phyloP scores from a whole-genome alignment of 1,284 basidiomycete species.

The Macrocystidia cucumis region DNA sequence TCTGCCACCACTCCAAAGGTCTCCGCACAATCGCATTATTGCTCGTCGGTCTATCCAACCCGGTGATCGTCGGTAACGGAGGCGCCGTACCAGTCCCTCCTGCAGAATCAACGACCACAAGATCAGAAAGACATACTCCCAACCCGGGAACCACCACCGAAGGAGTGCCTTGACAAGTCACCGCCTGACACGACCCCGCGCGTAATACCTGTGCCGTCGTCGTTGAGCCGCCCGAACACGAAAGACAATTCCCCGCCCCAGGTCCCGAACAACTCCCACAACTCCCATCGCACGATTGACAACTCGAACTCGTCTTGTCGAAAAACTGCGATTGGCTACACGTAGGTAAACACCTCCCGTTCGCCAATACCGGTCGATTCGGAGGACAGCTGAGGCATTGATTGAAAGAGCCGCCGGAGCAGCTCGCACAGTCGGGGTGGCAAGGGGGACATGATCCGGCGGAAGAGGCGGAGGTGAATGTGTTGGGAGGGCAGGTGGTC shows the following conservation, averaged over 20 bases:
- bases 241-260: slow-evolving; percentile 61
- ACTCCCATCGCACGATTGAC: slow-evolving; percentile 62
- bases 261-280: slow-evolving; percentile 69
- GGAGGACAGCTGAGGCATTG: slow-evolving; percentile 69
- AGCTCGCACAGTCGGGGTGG: slow-evolving; percentile 76
- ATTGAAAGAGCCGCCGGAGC: slow-evolving; percentile 63
- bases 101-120: slow-evolving; percentile 47
- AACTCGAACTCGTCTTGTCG: slow-evolving; percentile 53
- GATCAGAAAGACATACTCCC: slow-evolving; percentile 69
- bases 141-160: slow-evolving; percentile 55
- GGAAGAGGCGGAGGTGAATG: slow-evolving; percentile 55
- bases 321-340: slow-evolving; percentile 68
- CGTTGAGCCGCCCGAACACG: slow-evolving; percentile 62
- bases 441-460: slow-evolving; percentile 61
- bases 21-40: slow-evolving; percentile 22
- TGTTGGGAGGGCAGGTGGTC: slow-evolving; percentile 60
- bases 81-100: slow-evolving; percentile 34
- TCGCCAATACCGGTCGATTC: slow-evolving; percentile 60
- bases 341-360: slow-evolving; percentile 67
- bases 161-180: slow-evolving; percentile 47
- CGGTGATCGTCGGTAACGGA: slow-evolving; percentile 49
- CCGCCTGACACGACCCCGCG: slow-evolving; percentile 53
- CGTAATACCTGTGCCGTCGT: slow-evolving; percentile 54
- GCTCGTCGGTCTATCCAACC: slow-evolving; percentile 38
- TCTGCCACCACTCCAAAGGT: slow-evolving; percentile 69